Base-by-base conservation (phyloP, 1,284 basidiomycete species). In the Ceratobasidium sp. region DNA sequence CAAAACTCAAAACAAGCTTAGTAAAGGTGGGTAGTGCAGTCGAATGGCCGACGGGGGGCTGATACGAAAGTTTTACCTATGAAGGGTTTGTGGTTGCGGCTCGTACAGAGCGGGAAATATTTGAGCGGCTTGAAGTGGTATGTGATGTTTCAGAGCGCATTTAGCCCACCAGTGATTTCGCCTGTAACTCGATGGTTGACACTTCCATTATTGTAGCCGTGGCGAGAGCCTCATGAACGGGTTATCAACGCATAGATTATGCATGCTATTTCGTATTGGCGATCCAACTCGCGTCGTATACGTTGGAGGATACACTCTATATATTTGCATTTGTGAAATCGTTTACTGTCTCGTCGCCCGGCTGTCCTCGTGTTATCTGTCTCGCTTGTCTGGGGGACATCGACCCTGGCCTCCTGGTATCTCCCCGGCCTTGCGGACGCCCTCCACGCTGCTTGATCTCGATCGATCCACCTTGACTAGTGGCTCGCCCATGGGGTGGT, bases 101-200 rank as follows among this genome's bases (percentile, higher is more conserved):
- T 0, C 88, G 90, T 79, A 94, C 91, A 0, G 96, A 97, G 82
- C 84, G 90, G 79, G 93, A 95, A 78, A 96, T 97, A 41, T 95
- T 97, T 78, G 83, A 86, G 24, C 89, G 90, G 33, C 83, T 97
- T 44, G 87, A 87, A 77, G 87, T 83, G 2, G 72, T 73, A 64
- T 11, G 71, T 51, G 36, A 15, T 56, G 2, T 59, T 51, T 19
- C 33, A 33, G 33, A 19, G 33, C 36, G 27, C 14, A 36, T 47
- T 45, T 59, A 50, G 27, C 47, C 56, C 62, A 44, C 15, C 29
- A 24, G 48, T 54, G 57, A 60, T 63, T 53, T 50, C 51, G 63
- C 63, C n/a, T 65, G 48, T 33, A 22, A 36, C 33, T 27, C 63
- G 41, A 48, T 51, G 36, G 48, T 59, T 44, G 9, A 24, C 63